Base-by-base conservation (phyloP, 495 filamentous ascomycete species). In the Lasiosphaeriaceae sp. region DNA sequence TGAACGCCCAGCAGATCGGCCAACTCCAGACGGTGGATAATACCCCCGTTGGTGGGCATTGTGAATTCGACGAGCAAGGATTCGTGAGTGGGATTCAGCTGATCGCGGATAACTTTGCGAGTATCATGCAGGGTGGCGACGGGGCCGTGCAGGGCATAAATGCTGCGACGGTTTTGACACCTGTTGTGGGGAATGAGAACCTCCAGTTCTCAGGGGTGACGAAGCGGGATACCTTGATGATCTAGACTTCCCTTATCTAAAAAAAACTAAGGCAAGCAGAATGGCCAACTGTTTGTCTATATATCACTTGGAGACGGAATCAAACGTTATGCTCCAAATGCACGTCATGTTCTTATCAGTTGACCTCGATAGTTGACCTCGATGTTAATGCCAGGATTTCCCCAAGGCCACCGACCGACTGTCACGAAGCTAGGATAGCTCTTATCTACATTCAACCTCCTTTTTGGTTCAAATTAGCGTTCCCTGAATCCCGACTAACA, bases 31-130 rank as follows among this genome's bases (percentile, higher is more conserved):
- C 77, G 0, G 76, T 78, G 2, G 75, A 81, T 48, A 79, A 79
- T 59, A 69, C 68, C 14, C 78, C 77, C 2, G 50, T 64, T 20
- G 74, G 76, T 6, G 77, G 78, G 1, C 78, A 79, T 64, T 80
- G 78, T 63, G 77, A 75, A 53, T 79, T 80, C 55, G 78, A 80
- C 62, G 75, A 69, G 47, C 9, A 71, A 56, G 77, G 66, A 19
- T 80, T 80, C 52, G 71, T 73, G 4, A 71, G 66, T 23, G 78
- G 78, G 20, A 74, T 80, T 9, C 78, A 80, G 65, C 61, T 77
- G 16, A 74, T 80, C 67, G 66, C 71, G 12, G 71, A 71, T 17
- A 71, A 66, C 24, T 80, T 71, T 66, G 68, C 71, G 43, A 71
- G 71, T 43, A 63, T 80, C 44, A 66, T 79, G 61, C 72, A 74